Conservation (phyloP, 148 eudicot genomes). For the Drosera capensis region DNA sequence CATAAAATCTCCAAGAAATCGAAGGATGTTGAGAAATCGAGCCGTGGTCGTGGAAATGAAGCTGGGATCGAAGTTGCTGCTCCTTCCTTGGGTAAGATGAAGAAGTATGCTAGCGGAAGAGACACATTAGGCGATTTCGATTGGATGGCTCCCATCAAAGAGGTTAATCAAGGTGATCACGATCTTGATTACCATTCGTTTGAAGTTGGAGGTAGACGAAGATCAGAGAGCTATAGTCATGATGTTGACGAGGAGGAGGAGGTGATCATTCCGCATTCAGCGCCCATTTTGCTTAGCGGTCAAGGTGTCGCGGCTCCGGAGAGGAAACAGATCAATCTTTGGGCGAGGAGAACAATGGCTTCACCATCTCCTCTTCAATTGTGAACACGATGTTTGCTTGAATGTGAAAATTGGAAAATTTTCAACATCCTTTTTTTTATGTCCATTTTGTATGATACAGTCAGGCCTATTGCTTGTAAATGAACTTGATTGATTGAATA, state of each 20-base stretch:
- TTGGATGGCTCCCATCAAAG: conserved; percentile 53
- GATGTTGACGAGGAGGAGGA: conserved; percentile 27
- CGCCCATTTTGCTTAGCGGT: conserved; percentile 32
- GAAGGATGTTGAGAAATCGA: conserved; percentile 4
- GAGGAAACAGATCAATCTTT: conserved; percentile 67
- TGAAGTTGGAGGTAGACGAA: conserved; percentile 17
- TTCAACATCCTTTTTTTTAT: too few species aligned
- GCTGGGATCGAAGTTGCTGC: conserved; percentile 7
- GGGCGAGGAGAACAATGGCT: conserved; percentile 74
- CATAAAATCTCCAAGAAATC: conserved; percentile 3
- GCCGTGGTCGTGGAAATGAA: neutral
- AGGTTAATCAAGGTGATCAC: conserved; percentile 9
- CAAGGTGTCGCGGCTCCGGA: conserved; percentile 20
- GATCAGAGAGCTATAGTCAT: neutral
- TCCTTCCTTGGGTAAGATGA: conserved; percentile 51
- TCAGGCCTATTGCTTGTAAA: too few species aligned
- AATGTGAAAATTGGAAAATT: too few species aligned
- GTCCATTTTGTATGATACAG: too few species aligned
- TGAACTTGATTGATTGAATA: too few species aligned
- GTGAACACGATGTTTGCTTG: too few species aligned
- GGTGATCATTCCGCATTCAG: conserved; percentile 39
- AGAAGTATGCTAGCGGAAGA: conserved; percentile 59
- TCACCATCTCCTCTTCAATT: conserved; percentile 60
- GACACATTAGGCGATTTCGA: conserved; percentile 39
- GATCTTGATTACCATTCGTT: conserved; percentile 28